These are phyloP conservation scores for Zostera marina DNA, from an alignment of 116 monocot genomes.

Conservation along the genomic window DNA sequence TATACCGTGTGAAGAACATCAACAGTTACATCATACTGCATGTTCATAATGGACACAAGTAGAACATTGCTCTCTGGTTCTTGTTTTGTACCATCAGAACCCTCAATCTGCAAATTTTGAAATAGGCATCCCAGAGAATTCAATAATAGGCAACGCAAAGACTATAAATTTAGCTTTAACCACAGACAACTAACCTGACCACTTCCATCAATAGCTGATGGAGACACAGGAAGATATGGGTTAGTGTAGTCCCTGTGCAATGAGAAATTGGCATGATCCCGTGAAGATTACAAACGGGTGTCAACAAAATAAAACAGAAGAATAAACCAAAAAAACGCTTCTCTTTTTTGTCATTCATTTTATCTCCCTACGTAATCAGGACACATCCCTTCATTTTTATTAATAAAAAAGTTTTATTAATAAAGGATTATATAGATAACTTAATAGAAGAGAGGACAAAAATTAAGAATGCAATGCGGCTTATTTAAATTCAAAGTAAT, in stretches of 20 bases:
- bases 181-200: conserved; percentile 15
- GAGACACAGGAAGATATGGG: conserved; percentile 42
- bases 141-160: not conserved
- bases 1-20: conserved; percentile 37
- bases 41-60: conserved; percentile 39
- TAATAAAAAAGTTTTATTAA: too few relatives aligned
- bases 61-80: conserved; percentile 45
- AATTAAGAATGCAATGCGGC: too few relatives aligned
- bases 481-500: too few relatives aligned
- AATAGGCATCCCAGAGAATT: not conserved
- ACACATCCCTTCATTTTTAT: too few relatives aligned
- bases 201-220: conserved; percentile 32
- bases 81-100: conserved; percentile 26
- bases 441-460: too few relatives aligned
- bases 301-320: too few relatives aligned
- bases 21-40: conserved; percentile 47
- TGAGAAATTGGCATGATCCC: too few relatives aligned
- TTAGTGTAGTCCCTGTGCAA: conserved; percentile 37
- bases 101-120: conserved; percentile 7
- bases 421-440: too few relatives aligned
- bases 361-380: too few relatives aligned
- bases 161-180: not conserved
- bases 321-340: too few relatives aligned
- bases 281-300: too few relatives aligned
- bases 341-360: too few relatives aligned